Base-by-base conservation (phyloP, 2,329 filamentous ascomycete species). In the Xylariaceae sp. region DNA sequence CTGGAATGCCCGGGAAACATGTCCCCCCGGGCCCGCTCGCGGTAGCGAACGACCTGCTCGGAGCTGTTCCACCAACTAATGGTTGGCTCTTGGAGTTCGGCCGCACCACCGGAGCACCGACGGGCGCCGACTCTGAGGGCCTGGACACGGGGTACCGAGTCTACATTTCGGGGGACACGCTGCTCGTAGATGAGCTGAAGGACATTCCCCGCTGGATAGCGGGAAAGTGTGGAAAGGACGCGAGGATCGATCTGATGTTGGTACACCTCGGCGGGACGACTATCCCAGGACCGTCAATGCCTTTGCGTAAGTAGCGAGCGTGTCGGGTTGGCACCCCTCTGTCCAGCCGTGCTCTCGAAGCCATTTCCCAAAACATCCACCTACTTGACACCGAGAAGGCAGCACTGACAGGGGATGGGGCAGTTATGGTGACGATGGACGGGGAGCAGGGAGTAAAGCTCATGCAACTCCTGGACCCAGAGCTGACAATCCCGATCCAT, bases 351-450 rank as follows among this genome's bases (percentile, higher is more conserved):
- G n/a, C n/a, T n/a, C n/a, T n/a, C n/a, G n/a, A n/a, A n/a, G n/a
- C n/a, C n/a, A n/a, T n/a, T n/a, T n/a, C n/a, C n/a, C n/a, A n/a
- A n/a, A n/a, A n/a, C n/a, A n/a, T n/a, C n/a, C n/a, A n/a, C n/a
- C n/a, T n/a, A n/a, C n/a, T n/a, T n/a, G n/a, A n/a, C n/a, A n/a
- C n/a, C n/a, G n/a, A n/a, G n/a, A n/a, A n/a, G n/a, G n/a, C n/a
- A n/a, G n/a, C n/a, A n/a, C n/a, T n/a, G n/a, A n/a, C n/a, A n/a
- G n/a, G n/a, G n/a, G n/a, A n/a, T n/a, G n/a, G n/a, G n/a, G n/a
- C n/a, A n/a, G n/a, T 81, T 16, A 81, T 81, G 77, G 72, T 81
- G 3, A 82, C 77, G 0, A 83, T 83, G 77, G 77, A 82, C 51
- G 77, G 70, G 15, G 63, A 68, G 47, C 72, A 80, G 52, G 77